These are phyloP conservation scores for Candida quercuum DNA, from an alignment of 805 yeast genomes.

Conservation along the genomic window DNA sequence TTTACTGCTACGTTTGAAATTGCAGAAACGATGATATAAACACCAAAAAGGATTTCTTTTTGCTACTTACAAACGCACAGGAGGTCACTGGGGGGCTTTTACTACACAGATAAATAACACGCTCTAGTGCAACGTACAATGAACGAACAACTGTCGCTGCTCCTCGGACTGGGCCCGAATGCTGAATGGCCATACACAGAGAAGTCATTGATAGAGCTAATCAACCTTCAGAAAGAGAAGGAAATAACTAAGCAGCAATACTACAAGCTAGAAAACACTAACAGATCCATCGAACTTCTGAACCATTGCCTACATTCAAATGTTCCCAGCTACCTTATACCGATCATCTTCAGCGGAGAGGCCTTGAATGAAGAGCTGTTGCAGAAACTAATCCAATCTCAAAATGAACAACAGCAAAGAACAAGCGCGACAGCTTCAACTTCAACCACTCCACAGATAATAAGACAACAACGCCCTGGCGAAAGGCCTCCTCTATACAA, in stretches of 20 bases:
- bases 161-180: slow-evolving; percentile 19
- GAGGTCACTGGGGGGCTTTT: no score
- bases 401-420: neutral
- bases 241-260: slow-evolving; percentile 81
- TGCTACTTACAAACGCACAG: no score
- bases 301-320: slow-evolving; percentile 54
- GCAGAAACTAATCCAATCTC: slow-evolving; percentile 9
- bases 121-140: no score
- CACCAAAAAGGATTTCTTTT: no score
- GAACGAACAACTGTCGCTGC: slow-evolving; percentile 16
- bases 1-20: no score
- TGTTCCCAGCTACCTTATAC: slow-evolving; percentile 60
- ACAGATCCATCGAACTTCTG: slow-evolving; percentile 55
- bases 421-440: slow-evolving; percentile 1
- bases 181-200: slow-evolving; percentile 23
- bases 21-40: no score
- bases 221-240: slow-evolving; percentile 42
- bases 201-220: slow-evolving; percentile 17
- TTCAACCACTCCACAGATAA: no score
- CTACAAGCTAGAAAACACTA: slow-evolving; percentile 58
- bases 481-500: neutral
- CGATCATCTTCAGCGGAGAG: slow-evolving; percentile 47
- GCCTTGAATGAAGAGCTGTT: slow-evolving; percentile 14
- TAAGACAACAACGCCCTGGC: no score
- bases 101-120: no score